Evolutionary conservation across 176 grass and related monocot genomes (phyloP).

Genomic region (Paspalum notatum): DNA sequence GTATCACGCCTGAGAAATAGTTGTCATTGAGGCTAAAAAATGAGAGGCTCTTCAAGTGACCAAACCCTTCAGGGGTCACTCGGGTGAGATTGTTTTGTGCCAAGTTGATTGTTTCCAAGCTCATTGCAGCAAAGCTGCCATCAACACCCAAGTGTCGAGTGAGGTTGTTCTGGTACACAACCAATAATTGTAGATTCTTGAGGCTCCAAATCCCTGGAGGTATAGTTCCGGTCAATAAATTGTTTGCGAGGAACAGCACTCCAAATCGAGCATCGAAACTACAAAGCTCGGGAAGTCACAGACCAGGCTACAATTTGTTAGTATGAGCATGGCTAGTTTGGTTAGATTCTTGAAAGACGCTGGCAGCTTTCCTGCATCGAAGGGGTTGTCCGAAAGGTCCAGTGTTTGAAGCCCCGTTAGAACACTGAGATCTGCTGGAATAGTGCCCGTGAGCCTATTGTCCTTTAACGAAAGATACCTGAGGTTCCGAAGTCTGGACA

Average conservation of each 20-base stretch:
- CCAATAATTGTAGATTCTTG: slow-evolving; percentile 34
- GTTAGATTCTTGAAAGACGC: too few species aligned
- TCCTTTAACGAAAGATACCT: background rate
- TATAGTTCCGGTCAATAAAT: background rate
- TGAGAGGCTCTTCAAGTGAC: background rate
- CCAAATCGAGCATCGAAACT: too few species aligned
- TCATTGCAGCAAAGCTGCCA: background rate
- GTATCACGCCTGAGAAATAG: background rate
- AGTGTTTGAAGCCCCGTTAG: background rate
- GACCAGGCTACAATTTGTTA: slow-evolving; percentile 13
- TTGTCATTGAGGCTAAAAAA: background rate
- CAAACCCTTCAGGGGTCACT: background rate
- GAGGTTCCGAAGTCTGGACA: background rate
- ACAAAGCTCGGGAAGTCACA: slow-evolving; percentile 35
- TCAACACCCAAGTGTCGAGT: background rate
- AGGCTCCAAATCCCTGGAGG: slow-evolving; percentile 50
- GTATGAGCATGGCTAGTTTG: too few species aligned
- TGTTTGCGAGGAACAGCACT: background rate
- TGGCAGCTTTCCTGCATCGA: too few species aligned
- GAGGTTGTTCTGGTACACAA: slow-evolving; percentile 11
- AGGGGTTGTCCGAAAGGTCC: too few species aligned
- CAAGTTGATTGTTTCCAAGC: background rate
- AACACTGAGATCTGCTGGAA: background rate
- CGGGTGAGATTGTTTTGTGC: background rate
- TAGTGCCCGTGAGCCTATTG: background rate